Evolutionary conservation across 305 asterid species (phyloP).

Genomic region (Rubia tinctorum): DNA sequence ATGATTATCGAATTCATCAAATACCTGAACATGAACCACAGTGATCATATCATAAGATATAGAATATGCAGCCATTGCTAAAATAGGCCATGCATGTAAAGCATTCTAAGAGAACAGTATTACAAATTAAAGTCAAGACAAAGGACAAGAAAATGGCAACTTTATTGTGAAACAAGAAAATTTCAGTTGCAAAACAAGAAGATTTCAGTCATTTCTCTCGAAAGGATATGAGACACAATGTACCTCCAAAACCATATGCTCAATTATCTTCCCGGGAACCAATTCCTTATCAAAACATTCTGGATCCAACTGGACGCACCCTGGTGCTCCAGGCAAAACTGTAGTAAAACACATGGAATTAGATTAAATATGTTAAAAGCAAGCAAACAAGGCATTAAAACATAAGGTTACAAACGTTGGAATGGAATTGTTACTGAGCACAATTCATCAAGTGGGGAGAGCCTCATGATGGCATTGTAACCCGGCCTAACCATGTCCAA

Average conservation of each 20-base stretch:
- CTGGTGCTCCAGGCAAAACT: background rate
- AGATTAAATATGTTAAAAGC: background rate
- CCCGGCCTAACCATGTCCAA: background rate
- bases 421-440: background rate
- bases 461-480: background rate
- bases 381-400: background rate
- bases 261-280: background rate
- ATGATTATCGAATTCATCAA: constrained; percentile 1
- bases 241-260: constrained; percentile 3
- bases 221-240: background rate
- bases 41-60: background rate
- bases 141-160: too few species aligned
- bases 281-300: background rate
- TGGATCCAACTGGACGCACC: background rate
- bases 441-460: background rate
- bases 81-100: background rate
- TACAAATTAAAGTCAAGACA: background rate
- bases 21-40: background rate
- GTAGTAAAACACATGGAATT: background rate
- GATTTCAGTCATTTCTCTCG: too few species aligned
- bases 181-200: too few species aligned
- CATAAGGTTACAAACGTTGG: background rate
- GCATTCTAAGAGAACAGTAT: background rate
- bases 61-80: background rate
- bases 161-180: too few species aligned